Evolutionary conservation across 2,329 filamentous ascomycete genomes (phyloP), one percentile per base, ranked within the genome.

Genomic region (Sphaerostilbella broomeana): DNA sequence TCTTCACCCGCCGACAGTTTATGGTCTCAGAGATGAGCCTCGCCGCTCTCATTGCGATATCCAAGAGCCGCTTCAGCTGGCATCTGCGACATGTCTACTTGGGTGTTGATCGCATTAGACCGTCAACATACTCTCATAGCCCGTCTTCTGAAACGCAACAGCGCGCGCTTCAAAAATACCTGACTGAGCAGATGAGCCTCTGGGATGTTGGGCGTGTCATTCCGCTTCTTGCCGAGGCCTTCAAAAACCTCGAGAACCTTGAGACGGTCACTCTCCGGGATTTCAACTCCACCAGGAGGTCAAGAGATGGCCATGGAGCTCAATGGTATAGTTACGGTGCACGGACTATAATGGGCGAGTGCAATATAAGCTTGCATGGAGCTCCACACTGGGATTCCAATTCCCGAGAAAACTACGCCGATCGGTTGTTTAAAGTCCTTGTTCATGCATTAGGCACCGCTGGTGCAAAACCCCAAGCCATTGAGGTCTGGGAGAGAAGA

Each of bases 1-100:
- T 80, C 63, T 84, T 85, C 58, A 65, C 62, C 35, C 77, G 76
- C 55, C 75, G 73, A 50, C 78, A 83, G 51, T 84, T 83, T 58
- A 79, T 81, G 72, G 52, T 81, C 38, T 71, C 70, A 2, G 62
- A 73, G 22, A 58, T 65, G 47, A 82, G 78, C 49, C 60, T 82
- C 8, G 65, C 72, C 37, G 63, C 70, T 0, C 62, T 81, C 9
- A 46, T 72, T 55, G 62, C 72, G 51, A 75, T 77, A 24, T 68
- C 73, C n/a, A 63, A 66, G 40, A 66, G 62, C 13, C 61, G 63
- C 0, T 46, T 77, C 12, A 59, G 60, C 0, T 44, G 50, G 0
- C 53, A 58, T 24, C 49, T 77, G 11, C 59, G 53, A 22, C 48
- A 51, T 11, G 55, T 75, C 15, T 51, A 59, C 38, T 38, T 61